These are phyloP conservation scores for Cyclanthera cordifolia DNA, from an alignment of 306 rosid species.

Conservation along the genomic window DNA sequence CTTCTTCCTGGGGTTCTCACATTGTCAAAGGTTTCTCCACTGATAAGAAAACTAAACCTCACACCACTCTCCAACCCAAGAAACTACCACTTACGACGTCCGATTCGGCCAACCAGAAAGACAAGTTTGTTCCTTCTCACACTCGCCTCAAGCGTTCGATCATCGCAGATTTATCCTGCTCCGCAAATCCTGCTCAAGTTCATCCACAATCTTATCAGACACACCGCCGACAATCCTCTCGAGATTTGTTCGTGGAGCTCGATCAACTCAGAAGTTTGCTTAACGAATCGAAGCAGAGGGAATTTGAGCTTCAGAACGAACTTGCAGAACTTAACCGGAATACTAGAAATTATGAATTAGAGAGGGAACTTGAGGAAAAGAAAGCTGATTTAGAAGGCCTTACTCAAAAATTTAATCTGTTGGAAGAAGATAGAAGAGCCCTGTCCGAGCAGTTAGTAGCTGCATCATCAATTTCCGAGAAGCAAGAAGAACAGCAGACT, in stretches of 20 bases:
- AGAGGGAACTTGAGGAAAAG: slow-evolving; percentile 32
- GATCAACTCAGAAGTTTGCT: slow-evolving; percentile 72
- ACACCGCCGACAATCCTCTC: slow-evolving; percentile 82
- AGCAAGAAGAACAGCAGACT: slow-evolving; percentile 23
- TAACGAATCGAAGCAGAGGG: slow-evolving; percentile 77
- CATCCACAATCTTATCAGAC: slow-evolving; percentile 52
- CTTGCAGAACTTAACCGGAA: slow-evolving; percentile 41
- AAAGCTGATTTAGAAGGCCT: slow-evolving; percentile 44
- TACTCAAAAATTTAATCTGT: slow-evolving; percentile 29
- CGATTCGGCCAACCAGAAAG: slow-evolving; percentile 33
- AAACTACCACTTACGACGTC: slow-evolving; percentile 41
- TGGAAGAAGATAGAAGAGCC: slow-evolving; percentile 51
- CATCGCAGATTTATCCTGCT: slow-evolving; percentile 64
- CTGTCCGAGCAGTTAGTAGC: slow-evolving; percentile 43
- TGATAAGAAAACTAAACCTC: slow-evolving; percentile 56
- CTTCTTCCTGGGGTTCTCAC: slow-evolving; percentile 85
- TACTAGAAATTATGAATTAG: slow-evolving; percentile 28
- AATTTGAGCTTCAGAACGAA: slow-evolving; percentile 68
- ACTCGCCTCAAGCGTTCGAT: slow-evolving; percentile 70
- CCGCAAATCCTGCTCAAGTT: slow-evolving; percentile 44
- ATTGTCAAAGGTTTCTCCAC: slow-evolving; percentile 75
- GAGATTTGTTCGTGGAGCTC: slow-evolving; percentile 76
- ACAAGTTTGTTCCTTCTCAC: slow-evolving; percentile 39
- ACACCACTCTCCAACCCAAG: slow-evolving; percentile 22
- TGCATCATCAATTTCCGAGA: slow-evolving; percentile 25